These are phyloP conservation scores for Oenanthe sinensis DNA, from an alignment of 129 eudicot genomes.

Conservation along the genomic window DNA sequence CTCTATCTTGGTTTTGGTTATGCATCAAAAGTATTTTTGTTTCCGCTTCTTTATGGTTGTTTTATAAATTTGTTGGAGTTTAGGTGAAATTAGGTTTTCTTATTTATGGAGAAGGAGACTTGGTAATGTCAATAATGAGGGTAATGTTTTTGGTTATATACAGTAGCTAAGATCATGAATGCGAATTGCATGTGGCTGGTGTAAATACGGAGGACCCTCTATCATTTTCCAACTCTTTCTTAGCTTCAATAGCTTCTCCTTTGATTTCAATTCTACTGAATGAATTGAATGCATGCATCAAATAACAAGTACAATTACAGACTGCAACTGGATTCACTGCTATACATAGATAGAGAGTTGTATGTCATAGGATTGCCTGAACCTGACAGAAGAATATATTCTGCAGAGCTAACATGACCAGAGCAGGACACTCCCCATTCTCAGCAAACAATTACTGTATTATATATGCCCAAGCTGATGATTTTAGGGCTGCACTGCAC, in stretches of 20 bases:
- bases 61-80: neutral
- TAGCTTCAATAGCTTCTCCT: neutral
- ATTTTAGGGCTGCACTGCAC: neutral
- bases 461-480: neutral
- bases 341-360: neutral
- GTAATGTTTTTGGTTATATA: slow-evolving; percentile 6
- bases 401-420: neutral
- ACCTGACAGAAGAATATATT: neutral
- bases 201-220: slow-evolving; percentile 25
- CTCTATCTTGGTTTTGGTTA: neutral
- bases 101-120: slow-evolving; percentile 21
- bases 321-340: neutral
- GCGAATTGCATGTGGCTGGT: slow-evolving; percentile 37
- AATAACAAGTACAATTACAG: neutral
- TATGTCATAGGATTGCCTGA: neutral
- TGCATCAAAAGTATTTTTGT: neutral
- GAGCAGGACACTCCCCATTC: neutral
- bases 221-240: neutral
- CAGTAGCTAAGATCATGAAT: slow-evolving; percentile 10
- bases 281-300: neutral
- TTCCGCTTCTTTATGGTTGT: neutral
- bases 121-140: slow-evolving; percentile 16
- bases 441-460: neutral
- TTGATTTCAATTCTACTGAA: neutral
- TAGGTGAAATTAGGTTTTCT: slow-evolving; percentile 18